These are phyloP conservation scores for Trichoderma simmonsii DNA, from an alignment of 2,329 filamentous ascomycete species.

Conservation along the genomic window DNA sequence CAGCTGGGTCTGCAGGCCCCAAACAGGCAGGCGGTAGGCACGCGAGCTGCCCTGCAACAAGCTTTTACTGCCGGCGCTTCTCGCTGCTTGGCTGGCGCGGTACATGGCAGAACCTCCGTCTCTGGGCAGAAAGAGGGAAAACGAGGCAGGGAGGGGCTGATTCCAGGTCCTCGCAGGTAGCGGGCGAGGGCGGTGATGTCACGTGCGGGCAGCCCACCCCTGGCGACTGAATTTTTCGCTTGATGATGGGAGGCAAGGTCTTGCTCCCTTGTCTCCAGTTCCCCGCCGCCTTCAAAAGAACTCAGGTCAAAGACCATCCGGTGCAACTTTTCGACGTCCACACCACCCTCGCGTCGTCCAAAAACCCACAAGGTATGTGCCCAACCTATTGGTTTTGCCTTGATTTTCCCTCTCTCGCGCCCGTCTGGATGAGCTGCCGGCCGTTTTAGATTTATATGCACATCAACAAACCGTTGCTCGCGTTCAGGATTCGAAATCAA, in stretches of 20 bases:
- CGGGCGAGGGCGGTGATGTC: constrained; percentile 28
- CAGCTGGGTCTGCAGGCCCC: neutral
- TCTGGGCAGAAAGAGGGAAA: neutral
- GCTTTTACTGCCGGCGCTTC: neutral
- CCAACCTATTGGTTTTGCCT: constrained; percentile 2
- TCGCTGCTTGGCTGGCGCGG: neutral
- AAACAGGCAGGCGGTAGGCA: constrained; percentile 2
- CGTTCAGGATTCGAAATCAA: constrained; percentile 8
- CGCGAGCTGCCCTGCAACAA: neutral
- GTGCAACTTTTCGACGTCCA: constrained; percentile 35
- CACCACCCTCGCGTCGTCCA: constrained; percentile 30
- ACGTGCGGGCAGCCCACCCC: constrained; percentile 34
- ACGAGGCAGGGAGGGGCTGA: neutral
- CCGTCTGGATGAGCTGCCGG: neutral
- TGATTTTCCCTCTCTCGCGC: neutral
- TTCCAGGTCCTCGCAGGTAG: neutral
- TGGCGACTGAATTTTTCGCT: constrained; percentile 45
- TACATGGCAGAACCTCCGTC: neutral
- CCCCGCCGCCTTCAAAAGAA: constrained; percentile 44
- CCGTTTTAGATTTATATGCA: neutral
- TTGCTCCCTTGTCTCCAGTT: constrained; percentile 35
- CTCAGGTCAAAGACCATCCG: constrained; percentile 34
- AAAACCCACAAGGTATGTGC: constrained; percentile 24
- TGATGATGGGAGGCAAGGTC: constrained; percentile 21
- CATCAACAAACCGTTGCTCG: neutral